Evolutionary conservation across 306 rosid genomes (phyloP).

Genomic region (Elaeagnus macrophylla): DNA sequence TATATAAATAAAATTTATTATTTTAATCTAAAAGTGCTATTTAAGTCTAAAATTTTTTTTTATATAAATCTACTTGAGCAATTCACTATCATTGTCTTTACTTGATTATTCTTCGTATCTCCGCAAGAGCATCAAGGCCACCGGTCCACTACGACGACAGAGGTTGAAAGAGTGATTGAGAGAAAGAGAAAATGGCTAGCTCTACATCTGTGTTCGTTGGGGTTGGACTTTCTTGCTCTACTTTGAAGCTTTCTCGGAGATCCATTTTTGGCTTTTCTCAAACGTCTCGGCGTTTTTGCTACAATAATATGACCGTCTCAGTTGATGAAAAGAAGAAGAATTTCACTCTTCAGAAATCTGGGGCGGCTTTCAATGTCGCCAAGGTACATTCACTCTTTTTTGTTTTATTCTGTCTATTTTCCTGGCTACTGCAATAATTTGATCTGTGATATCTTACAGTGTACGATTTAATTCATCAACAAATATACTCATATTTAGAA

Average conservation of each 20-base stretch:
- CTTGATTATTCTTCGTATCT: too few relatives aligned
- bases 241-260: conserved; percentile 18
- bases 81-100: too few relatives aligned
- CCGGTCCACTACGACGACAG: too few relatives aligned
- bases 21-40: too few relatives aligned
- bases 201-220: conserved; percentile 29
- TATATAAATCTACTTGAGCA: too few relatives aligned
- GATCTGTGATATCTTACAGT: too few relatives aligned
- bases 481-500: background rate
- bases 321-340: conserved; percentile 56
- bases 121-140: too few relatives aligned
- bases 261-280: conserved; percentile 17
- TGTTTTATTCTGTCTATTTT: background rate
- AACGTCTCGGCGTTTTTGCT: conserved; percentile 17
- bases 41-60: too few relatives aligned
- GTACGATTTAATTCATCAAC: too few relatives aligned
- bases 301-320: conserved; percentile 60
- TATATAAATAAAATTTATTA: too few relatives aligned
- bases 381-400: conserved; percentile 35
- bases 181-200: conserved; percentile 32
- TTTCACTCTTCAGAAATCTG: conserved; percentile 65
- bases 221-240: conserved; percentile 35
- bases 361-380: conserved; percentile 81
- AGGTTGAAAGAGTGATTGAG: background rate
- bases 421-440: background rate